These are phyloP conservation scores for Sclerotinia nivalis DNA, from an alignment of 2,329 filamentous ascomycete species.

Conservation along the genomic window DNA sequence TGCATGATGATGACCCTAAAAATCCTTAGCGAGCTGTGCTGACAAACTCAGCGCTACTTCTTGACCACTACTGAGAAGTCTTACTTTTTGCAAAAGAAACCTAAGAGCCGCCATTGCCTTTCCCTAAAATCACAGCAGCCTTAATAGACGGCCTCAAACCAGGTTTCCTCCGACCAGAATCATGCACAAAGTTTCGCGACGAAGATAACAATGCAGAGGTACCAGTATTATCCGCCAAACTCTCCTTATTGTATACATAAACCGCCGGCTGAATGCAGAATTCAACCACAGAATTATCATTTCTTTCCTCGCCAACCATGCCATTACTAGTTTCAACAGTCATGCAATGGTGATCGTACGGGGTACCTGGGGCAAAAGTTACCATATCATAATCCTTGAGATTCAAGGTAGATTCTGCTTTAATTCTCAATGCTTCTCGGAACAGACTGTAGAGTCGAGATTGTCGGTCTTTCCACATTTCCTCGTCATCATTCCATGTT, in stretches of 20 bases:
- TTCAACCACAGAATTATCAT: background rate
- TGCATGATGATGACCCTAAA: no score
- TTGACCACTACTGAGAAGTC: background rate
- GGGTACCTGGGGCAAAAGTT: slow-evolving; percentile 23
- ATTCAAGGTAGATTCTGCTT: slow-evolving; percentile 28
- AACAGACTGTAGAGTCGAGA: slow-evolving; percentile 23
- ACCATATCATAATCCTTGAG: slow-evolving; percentile 29
- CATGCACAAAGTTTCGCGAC: background rate
- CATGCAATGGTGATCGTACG: slow-evolving; percentile 26
- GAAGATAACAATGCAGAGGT: background rate
- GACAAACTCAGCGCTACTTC: background rate
- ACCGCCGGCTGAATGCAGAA: slow-evolving; percentile 8
- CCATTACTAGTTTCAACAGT: slow-evolving; percentile 19
- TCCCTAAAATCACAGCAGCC: background rate
- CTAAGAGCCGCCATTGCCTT: background rate
- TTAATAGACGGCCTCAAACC: background rate
- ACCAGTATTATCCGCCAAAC: background rate
- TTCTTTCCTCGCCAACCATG: background rate
- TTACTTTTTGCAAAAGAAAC: background rate
- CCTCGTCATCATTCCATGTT: slow-evolving; percentile 23
- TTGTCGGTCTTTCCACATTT: slow-evolving; percentile 20
- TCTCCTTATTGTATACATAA: background rate
- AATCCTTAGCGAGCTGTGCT: background rate
- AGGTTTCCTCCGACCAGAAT: background rate
- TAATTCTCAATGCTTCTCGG: slow-evolving; percentile 21